Conservation (phyloP, 202 grass and related monocot genomes). For the Schoenoplectus tabernaemontani region DNA sequence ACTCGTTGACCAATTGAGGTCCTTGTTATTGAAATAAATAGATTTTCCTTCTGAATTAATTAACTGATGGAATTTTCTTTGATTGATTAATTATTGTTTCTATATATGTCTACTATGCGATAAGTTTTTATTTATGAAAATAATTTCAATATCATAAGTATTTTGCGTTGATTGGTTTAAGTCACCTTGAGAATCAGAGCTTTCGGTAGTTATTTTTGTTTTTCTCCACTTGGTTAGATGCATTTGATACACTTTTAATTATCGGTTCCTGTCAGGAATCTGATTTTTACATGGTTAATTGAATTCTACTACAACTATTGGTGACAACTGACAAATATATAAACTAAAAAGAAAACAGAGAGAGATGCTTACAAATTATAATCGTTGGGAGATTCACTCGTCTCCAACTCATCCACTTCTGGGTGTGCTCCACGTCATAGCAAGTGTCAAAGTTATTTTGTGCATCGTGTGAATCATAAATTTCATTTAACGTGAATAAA, state of each 20-base stretch:
- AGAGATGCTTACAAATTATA: too few relatives aligned
- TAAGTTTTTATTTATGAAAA: not conserved
- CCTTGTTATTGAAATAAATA: not conserved
- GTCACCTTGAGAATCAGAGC: not conserved
- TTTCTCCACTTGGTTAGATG: constrained; percentile 1
- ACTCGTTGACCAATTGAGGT: not conserved
- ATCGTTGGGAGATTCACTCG: not conserved
- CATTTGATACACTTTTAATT: not conserved
- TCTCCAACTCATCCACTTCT: not conserved
- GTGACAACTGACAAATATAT: not conserved
- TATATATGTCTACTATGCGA: not conserved
- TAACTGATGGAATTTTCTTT: not conserved
- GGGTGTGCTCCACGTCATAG: not conserved
- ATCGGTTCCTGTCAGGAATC: not conserved
- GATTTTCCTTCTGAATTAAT: not conserved
- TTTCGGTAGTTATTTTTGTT: not conserved
- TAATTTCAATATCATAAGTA: too few relatives aligned
- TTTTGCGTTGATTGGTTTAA: not conserved
- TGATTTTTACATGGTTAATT: not conserved
- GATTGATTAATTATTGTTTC: not conserved
- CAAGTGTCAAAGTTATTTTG: not conserved
- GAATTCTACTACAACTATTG: not conserved
- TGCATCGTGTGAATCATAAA: not conserved
- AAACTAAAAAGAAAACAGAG: not conserved
- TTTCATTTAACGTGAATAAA: not conserved